Percentiles rank a stretch among this genome's conserved stretches.
These are phyloP conservation scores for Hanseniaspora hatyaiensis DNA, from an alignment of 805 yeast genomes.

Conservation along the genomic window DNA sequence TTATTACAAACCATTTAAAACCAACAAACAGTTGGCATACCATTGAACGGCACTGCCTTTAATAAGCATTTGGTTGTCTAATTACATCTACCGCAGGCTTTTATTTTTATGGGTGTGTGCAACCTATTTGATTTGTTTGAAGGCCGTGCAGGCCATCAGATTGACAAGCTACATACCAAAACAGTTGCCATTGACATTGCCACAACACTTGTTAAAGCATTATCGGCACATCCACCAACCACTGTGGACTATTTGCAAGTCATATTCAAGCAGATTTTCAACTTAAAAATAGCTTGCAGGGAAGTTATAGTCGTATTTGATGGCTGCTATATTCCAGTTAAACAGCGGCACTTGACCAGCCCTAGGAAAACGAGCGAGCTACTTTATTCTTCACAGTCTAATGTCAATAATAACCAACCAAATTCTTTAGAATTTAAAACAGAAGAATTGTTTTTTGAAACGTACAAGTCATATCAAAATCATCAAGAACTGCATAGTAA, in stretches of 20 bases:
- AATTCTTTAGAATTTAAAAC: background rate
- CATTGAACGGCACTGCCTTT: too few species aligned
- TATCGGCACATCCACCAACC: background rate
- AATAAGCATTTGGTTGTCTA: too few species aligned
- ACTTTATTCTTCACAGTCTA: background rate
- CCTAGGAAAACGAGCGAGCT: background rate
- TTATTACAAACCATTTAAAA: too few species aligned
- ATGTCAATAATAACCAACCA: background rate
- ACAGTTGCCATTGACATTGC: slow-evolving; percentile 1
- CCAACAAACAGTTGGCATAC: too few species aligned
- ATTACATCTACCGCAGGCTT: too few species aligned
- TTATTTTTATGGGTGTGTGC: background rate
- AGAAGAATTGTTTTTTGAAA: too few species aligned
- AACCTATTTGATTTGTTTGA: slow-evolving; percentile 1
- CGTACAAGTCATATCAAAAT: background rate
- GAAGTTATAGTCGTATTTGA: slow-evolving; percentile 4
- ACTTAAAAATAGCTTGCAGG: background rate
- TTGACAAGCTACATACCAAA: background rate
- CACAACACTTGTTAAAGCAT: background rate
- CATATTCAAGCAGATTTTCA: slow-evolving; percentile 7
- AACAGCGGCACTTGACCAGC: background rate
- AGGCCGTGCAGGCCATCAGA: background rate
- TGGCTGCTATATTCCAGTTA: background rate
- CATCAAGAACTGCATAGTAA: background rate
- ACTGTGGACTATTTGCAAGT: background rate